Conservation (phyloP, 202 grass and related monocot species). For the Alloteropsis angusta region DNA sequence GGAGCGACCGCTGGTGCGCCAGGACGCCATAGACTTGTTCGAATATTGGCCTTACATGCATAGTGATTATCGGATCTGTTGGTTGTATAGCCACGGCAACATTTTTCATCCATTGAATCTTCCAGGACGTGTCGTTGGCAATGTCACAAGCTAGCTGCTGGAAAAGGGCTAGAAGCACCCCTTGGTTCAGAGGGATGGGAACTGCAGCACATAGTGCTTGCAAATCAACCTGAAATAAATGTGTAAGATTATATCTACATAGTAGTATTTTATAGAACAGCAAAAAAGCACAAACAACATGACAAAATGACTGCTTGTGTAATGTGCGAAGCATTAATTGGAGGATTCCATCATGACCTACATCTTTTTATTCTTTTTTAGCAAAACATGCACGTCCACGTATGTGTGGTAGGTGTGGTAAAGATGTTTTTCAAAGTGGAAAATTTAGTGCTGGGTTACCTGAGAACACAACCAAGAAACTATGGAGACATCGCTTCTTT, state of each 20-base stretch:
- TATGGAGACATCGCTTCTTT: constrained; percentile 69
- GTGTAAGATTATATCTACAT: not conserved
- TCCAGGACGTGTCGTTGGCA: constrained; percentile 50
- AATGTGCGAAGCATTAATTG: not conserved
- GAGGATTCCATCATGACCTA: not conserved
- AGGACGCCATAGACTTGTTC: constrained; percentile 73
- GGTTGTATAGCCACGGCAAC: constrained; percentile 70
- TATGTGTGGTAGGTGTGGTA: not conserved
- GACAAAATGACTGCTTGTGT: not conserved
- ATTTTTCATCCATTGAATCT: constrained; percentile 69
- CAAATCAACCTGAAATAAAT: constrained; percentile 65
- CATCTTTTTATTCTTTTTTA: not conserved
- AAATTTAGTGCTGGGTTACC: constrained; percentile 15
- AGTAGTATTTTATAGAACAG: not conserved
- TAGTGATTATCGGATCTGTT: constrained; percentile 45
- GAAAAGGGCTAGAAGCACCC: constrained; percentile 81
- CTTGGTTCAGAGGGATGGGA: constrained; percentile 69
- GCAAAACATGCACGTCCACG: not conserved
- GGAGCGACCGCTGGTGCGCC: constrained; percentile 41
- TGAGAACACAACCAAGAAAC: constrained; percentile 92
- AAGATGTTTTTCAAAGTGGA: not conserved
- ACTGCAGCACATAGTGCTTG: constrained; percentile 47
- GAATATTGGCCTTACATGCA: constrained; percentile 76
- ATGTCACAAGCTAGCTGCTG: constrained; percentile 85
- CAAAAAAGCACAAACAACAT: not conserved